Evolutionary conservation across 108 stramenopile genomes (phyloP), one percentile per base, ranked within the genome.

Genomic region (Cyclotella distinguenda): DNA sequence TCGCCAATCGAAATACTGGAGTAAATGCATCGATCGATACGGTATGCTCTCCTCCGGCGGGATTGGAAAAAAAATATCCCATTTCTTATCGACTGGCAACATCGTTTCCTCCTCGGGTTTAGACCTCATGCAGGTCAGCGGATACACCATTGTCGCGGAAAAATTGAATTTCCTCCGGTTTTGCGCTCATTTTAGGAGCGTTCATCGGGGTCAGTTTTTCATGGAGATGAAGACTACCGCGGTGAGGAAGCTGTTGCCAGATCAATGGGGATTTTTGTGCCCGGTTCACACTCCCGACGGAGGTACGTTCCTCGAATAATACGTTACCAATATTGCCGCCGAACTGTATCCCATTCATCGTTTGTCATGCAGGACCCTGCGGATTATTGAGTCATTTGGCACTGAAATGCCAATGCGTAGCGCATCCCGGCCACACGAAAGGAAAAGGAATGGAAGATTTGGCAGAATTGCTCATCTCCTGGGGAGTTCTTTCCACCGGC

Each of bases 271-370:
- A 9, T 99, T 97, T 64, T 70, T 99, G 28, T 99, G 99, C 79
- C 99, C 99, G 13, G 99, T 99, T 23, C 99, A 99, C 78, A 99
- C 99, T 18, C 99, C 99, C 1, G 99, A 99, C 82, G 99, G 99
- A 7, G 88, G 54, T 55, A 34, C 34, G 54, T 26, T 1, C 40
- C 40, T 8, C 9, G 10, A 16, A 2, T 31, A 32, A 30, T 52
- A 1, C 18, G 21, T 48, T 18, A 10, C 10, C 18, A 18, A 11
- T 22, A 22, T 18, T 19, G 2, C 25, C 25, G 9, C 2, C 25
- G 1, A 13, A 11, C 22, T 48, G 22, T 48, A 10, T 19, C 18
- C 10, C 10, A 48, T 22, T 9, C 25, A 22, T 48, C 21, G 23
- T 22, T 48, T 48, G 1, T 48, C 13, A 23, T 48, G 1, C 18